Percentiles rank a stretch among this genome's conserved stretches.
Evolutionary conservation across 345 rosid species (phyloP).

Genomic region (Murraya paniculata): DNA sequence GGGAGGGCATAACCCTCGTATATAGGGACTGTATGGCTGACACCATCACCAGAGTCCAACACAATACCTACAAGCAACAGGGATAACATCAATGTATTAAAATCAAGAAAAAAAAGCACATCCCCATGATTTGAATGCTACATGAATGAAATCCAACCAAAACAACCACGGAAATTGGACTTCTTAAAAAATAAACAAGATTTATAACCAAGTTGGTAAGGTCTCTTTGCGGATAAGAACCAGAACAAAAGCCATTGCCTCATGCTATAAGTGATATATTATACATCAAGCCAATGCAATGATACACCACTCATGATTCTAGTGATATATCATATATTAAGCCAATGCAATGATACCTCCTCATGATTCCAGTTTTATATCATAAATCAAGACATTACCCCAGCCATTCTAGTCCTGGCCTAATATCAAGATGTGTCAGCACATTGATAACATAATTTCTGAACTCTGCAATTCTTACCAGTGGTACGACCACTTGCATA

Average conservation of each 20-base stretch:
- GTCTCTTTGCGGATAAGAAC: not conserved
- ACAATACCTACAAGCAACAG: constrained; percentile 61
- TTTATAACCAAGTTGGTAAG: not conserved
- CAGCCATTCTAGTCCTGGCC: not conserved
- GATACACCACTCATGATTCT: not conserved
- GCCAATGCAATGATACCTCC: not conserved
- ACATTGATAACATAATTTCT: not conserved
- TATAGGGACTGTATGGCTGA: constrained; percentile 87
- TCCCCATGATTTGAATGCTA: not conserved
- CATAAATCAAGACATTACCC: not conserved
- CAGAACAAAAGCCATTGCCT: not conserved
- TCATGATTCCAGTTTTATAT: not conserved
- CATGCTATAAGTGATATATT: not conserved
- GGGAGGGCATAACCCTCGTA: constrained; percentile 91
- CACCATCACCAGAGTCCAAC: constrained; percentile 93
- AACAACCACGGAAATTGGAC: not conserved
- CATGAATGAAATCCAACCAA: not conserved
- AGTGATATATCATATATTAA: not conserved
- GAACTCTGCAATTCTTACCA: constrained; percentile 40
- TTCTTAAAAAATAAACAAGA: not conserved
- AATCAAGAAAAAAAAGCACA: not conserved
- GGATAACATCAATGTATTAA: not conserved
- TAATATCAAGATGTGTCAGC: not conserved
- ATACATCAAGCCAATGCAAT: too few species aligned
- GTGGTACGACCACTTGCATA: constrained; percentile 99